Evolutionary conservation across 2,329 filamentous ascomycete species (phyloP).

Genomic region (Uncinocarpus reesii): DNA sequence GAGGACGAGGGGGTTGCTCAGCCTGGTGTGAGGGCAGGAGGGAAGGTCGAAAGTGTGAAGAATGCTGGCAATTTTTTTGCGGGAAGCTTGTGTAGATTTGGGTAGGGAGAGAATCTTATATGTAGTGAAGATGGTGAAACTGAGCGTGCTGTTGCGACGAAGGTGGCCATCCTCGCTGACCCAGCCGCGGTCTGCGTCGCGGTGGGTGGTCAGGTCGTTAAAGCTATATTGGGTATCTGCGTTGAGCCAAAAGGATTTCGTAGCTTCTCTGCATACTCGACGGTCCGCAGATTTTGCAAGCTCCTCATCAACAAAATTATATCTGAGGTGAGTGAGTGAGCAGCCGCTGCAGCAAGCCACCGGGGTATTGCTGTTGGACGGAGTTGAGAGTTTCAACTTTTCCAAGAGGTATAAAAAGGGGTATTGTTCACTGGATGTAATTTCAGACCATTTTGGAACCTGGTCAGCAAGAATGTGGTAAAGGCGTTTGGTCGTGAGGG

Average conservation of each 20-base stretch:
- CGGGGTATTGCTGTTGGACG: neutral
- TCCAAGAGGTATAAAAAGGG: constrained; percentile 9
- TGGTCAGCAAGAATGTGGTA: constrained; percentile 7
- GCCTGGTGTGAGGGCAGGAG: constrained; percentile 12
- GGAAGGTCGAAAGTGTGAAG: constrained; percentile 13
- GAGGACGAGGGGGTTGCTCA: constrained; percentile 11
- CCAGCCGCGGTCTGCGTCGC: neutral
- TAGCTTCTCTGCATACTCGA: constrained; percentile 8
- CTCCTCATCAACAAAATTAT: constrained; percentile 4
- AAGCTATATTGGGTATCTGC: constrained; percentile 11
- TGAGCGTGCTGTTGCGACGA: neutral
- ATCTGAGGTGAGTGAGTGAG: constrained; percentile 3
- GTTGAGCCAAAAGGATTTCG: constrained; percentile 10
- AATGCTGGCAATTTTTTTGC: constrained; percentile 11
- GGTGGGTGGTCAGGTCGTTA: neutral
- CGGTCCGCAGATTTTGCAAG: neutral
- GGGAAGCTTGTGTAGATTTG: constrained; percentile 5
- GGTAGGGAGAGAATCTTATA: constrained; percentile 13
- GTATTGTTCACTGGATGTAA: constrained; percentile 1
- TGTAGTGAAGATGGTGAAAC: neutral
- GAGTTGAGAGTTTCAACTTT: neutral
- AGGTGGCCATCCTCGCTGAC: neutral
- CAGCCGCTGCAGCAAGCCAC: constrained; percentile 16
- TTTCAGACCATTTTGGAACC: constrained; percentile 2
- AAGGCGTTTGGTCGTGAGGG: constrained; percentile 9